Percentiles rank a stretch among this genome's conserved stretches.
These are phyloP conservation scores for Alternaria solani DNA, from an alignment of 2,329 filamentous ascomycete species.

Conservation along the genomic window DNA sequence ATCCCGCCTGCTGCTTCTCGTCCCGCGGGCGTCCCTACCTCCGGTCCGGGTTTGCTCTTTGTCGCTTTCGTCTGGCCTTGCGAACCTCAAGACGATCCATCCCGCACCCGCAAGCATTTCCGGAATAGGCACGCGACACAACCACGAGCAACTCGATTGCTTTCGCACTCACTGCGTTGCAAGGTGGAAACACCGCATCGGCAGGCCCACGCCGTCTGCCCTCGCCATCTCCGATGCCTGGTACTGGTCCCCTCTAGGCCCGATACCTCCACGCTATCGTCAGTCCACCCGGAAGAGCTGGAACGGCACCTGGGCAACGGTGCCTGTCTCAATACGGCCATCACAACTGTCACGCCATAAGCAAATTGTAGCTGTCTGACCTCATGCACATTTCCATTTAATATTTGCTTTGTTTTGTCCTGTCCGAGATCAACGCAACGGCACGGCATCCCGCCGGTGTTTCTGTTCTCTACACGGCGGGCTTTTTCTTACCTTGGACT, in stretches of 20 bases:
- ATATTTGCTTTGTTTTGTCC: not conserved
- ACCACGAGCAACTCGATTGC: not conserved
- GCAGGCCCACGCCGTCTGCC: not conserved
- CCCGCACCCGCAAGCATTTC: conserved; percentile 14
- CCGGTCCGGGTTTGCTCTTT: conserved; percentile 9
- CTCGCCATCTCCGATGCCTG: not conserved
- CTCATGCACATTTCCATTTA: not conserved
- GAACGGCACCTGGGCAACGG: not conserved
- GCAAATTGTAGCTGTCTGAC: not conserved
- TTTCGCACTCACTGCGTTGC: not conserved
- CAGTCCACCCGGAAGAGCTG: conserved; percentile 3
- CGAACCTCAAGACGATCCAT: conserved; percentile 1
- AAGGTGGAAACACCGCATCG: conserved; percentile 1
- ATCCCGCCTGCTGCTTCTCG: not conserved
- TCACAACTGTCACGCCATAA: not conserved
- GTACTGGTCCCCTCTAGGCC: conserved; percentile 3
- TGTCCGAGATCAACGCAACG: not conserved
- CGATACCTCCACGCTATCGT: conserved; percentile 4
- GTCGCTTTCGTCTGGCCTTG: conserved; percentile 15
- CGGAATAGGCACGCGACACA: conserved; percentile 7
- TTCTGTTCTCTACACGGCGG: not conserved
- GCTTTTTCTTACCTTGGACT: not conserved
- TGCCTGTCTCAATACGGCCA: not conserved
- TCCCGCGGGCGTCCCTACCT: not conserved
- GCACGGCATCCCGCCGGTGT: not conserved